A percentile compares a stretch with the other conserved stretches of the same genome.
These are phyloP conservation scores for Stramenopiles sp. DNA, from an alignment of 352 stramenopile species.

Conservation along the genomic window DNA sequence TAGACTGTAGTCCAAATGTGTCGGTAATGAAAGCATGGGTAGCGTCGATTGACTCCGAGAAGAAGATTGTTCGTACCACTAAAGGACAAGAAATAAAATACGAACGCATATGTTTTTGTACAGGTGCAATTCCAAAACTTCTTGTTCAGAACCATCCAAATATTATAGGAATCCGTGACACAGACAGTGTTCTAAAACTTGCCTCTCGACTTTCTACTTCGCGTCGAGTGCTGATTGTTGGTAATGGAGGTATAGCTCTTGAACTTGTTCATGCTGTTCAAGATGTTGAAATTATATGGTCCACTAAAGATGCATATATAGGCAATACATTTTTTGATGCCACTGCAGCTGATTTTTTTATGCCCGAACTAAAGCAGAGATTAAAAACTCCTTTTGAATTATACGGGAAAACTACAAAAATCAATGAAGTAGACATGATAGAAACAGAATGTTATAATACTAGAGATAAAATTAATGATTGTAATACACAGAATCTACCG, in stretches of 20 bases:
- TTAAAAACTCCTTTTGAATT: too few species aligned
- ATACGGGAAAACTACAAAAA: too few species aligned
- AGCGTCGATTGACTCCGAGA: too few species aligned
- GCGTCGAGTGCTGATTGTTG: constrained; percentile 16
- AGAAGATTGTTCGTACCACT: constrained; percentile 7
- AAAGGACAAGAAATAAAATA: neutral
- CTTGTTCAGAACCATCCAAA: constrained; percentile 4
- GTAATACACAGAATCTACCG: too few species aligned
- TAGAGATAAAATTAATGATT: too few species aligned
- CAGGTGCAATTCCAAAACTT: neutral
- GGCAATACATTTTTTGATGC: constrained; percentile 20
- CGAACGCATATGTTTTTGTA: neutral
- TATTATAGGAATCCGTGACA: constrained; percentile 8
- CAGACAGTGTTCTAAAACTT: constrained; percentile 6
- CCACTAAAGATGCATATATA: constrained; percentile 17
- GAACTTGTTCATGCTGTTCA: constrained; percentile 17
- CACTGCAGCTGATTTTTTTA: constrained; percentile 17
- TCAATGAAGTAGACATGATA: too few species aligned
- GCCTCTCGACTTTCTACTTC: neutral
- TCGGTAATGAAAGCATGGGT: too few species aligned
- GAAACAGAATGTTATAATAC: too few species aligned
- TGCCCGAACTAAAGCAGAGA: too few species aligned
- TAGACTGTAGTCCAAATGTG: too few species aligned
- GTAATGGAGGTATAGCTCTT: constrained; percentile 19
- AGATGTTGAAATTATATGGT: constrained; percentile 13